A percentile compares a stretch with the other conserved stretches of the same genome.
phyloP scores from a whole-genome alignment of 2,329 filamentous ascomycete genomes.

The Ceratocystis eucalypticola region DNA sequence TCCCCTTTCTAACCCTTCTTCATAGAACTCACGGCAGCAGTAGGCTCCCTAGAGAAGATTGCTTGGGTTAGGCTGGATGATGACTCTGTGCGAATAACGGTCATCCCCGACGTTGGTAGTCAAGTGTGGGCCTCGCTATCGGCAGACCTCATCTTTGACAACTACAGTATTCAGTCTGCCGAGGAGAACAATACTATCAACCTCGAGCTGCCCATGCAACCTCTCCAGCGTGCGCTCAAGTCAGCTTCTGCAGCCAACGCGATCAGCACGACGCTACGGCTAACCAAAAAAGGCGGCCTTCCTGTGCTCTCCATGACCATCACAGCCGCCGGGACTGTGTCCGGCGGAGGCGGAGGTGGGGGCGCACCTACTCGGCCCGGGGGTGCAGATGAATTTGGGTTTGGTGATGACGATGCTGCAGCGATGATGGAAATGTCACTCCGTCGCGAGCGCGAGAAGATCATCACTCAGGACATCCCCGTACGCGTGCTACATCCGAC shows the following conservation, averaged over 20 bases:
- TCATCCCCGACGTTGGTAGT: slow-evolving; percentile 85
- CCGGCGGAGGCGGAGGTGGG: slow-evolving; percentile 28
- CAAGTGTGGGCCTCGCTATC: slow-evolving; percentile 77
- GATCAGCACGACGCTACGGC: slow-evolving; percentile 66
- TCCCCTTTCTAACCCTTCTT: not conserved
- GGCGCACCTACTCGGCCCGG: slow-evolving; percentile 14
- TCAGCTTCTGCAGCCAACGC: slow-evolving; percentile 61
- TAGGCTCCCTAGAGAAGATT: slow-evolving; percentile 61
- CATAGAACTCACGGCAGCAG: slow-evolving; percentile 49
- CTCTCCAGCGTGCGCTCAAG: slow-evolving; percentile 79
- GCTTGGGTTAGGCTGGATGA: slow-evolving; percentile 85
- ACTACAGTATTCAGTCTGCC: slow-evolving; percentile 74
- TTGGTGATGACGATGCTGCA: slow-evolving; percentile 29
- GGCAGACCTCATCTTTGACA: slow-evolving; percentile 76
- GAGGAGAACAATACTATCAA: slow-evolving; percentile 81
- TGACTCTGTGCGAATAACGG: slow-evolving; percentile 79
- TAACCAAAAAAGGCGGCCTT: slow-evolving; percentile 83
- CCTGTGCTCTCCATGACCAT: slow-evolving; percentile 86
- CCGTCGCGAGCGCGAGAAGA: slow-evolving; percentile 65
- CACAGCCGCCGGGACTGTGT: slow-evolving; percentile 53
- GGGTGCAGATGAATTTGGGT: slow-evolving; percentile 19
- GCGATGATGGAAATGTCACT: slow-evolving; percentile 44
- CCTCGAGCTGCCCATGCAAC: slow-evolving; percentile 80
- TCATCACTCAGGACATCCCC: slow-evolving; percentile 93
- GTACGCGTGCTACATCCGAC: slow-evolving; percentile 74